Percentiles rank a stretch among this genome's conserved stretches.
Evolutionary conservation across 2,329 filamentous ascomycete species (phyloP).

Genomic region (Colletotrichum tabaci): DNA sequence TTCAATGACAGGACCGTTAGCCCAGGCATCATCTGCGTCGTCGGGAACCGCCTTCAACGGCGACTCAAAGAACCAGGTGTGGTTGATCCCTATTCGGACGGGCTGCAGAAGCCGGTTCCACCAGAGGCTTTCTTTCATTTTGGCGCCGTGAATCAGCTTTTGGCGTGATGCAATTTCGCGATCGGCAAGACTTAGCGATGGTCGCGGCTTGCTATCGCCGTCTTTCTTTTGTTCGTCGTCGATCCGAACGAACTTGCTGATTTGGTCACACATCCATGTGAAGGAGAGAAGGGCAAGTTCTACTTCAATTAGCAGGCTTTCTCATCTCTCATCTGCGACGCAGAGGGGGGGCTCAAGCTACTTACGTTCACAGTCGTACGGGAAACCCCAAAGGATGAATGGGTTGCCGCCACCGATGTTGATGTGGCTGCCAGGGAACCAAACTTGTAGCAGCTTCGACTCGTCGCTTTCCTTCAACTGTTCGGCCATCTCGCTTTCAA

Average conservation of each 20-base stretch:
- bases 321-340: not conserved
- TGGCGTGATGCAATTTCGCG: slow-evolving; percentile 7
- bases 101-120: not conserved
- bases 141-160: not conserved
- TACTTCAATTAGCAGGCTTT: not conserved
- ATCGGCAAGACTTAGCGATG: slow-evolving; percentile 5
- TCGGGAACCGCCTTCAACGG: not conserved
- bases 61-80: not conserved
- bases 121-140: not conserved
- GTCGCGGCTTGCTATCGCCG: no score
- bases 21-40: slow-evolving; percentile 22
- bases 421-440: slow-evolving; percentile 34
- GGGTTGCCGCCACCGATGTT: slow-evolving; percentile 35
- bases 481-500: not conserved
- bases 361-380: slow-evolving; percentile 29
- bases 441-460: slow-evolving; percentile 21
- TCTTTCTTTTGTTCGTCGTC: not conserved
- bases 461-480: not conserved
- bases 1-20: slow-evolving; percentile 22
- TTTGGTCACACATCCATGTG: slow-evolving; percentile 41
- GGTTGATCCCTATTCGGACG: not conserved
- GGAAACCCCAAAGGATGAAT: not conserved
- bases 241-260: not conserved
- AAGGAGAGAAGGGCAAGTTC: slow-evolving; percentile 41
- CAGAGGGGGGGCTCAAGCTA: not conserved